Evolutionary conservation across 2,329 filamentous ascomycete genomes (phyloP).

Genomic region (Chaetomium olivaceum): DNA sequence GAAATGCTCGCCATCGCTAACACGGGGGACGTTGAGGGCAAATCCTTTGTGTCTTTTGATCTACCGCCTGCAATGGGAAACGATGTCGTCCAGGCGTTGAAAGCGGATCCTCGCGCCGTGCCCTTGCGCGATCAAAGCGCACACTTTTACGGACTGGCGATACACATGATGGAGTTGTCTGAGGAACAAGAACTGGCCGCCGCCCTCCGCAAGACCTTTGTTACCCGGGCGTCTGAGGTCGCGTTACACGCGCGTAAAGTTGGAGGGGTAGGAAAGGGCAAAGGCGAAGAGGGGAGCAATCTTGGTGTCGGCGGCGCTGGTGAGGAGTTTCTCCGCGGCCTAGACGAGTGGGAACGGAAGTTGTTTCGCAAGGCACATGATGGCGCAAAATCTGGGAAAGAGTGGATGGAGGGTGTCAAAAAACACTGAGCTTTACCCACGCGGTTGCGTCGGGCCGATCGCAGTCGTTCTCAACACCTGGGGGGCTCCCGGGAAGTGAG

Average conservation of each 20-base stretch:
- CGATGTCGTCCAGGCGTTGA: constrained; percentile 83
- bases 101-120: constrained; percentile 84
- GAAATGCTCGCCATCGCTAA: constrained; percentile 83
- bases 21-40: constrained; percentile 42
- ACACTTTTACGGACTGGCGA: constrained; percentile 85
- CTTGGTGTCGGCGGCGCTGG: constrained; percentile 62
- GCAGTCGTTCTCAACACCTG: background rate
- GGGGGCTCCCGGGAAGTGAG: background rate
- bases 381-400: constrained; percentile 66
- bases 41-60: constrained; percentile 74
- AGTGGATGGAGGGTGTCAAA: constrained; percentile 60
- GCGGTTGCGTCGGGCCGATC: background rate
- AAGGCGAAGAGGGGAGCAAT: constrained; percentile 55
- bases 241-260: constrained; percentile 87
- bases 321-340: constrained; percentile 79
- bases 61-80: constrained; percentile 75
- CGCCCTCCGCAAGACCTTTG: constrained; percentile 76
- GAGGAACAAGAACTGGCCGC: constrained; percentile 78
- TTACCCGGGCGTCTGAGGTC: constrained; percentile 76
- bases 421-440: constrained; percentile 23
- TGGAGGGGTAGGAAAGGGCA: constrained; percentile 63
- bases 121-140: constrained; percentile 79
- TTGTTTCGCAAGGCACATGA: constrained; percentile 75
- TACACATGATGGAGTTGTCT: constrained; percentile 84
- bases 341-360: constrained; percentile 86